phyloP scores from a whole-genome alignment of 1,139 yeast species.

The Candida albicans region DNA sequence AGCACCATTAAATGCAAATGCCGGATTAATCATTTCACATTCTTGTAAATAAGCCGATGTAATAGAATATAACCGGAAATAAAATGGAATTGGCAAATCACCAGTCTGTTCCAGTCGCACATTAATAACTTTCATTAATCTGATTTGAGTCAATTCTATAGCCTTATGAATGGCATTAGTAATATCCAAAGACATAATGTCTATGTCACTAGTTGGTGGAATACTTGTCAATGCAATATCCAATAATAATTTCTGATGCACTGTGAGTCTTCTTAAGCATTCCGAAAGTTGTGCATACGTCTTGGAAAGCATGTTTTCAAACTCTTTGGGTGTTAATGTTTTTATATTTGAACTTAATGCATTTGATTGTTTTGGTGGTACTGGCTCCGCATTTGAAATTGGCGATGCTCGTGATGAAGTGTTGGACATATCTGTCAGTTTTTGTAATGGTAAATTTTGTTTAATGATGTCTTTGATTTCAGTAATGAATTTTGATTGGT shows the following conservation, averaged over 20 bases:
- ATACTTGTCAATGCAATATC: slow-evolving; percentile 67
- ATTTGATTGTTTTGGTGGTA: slow-evolving; percentile 11
- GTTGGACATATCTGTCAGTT: slow-evolving; percentile 22
- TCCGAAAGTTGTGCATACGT: slow-evolving; percentile 69
- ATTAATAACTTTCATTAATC: slow-evolving; percentile 75
- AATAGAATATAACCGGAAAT: slow-evolving; percentile 65
- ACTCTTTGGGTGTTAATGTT: slow-evolving; percentile 68
- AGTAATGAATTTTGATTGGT: slow-evolving; percentile 64
- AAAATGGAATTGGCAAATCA: slow-evolving; percentile 51
- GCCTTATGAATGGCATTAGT: slow-evolving; percentile 61
- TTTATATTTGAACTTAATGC: slow-evolving; percentile 53
- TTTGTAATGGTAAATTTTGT: slow-evolving; percentile 51
- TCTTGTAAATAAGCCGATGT: slow-evolving; percentile 73
- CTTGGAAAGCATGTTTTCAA: slow-evolving; percentile 64
- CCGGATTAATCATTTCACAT: slow-evolving; percentile 84
- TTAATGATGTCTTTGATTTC: slow-evolving; percentile 78
- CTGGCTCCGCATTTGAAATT: slow-evolving; percentile 23
- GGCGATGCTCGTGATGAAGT: slow-evolving; percentile 35
- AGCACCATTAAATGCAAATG: slow-evolving; percentile 53
- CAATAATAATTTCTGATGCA: slow-evolving; percentile 76
- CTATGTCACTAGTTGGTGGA: slow-evolving; percentile 31
- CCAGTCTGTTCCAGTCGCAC: slow-evolving; percentile 77
- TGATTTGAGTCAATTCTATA: slow-evolving; percentile 69
- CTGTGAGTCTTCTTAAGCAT: slow-evolving; percentile 68
- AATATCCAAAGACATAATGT: slow-evolving; percentile 63